A percentile compares a stretch with the other conserved stretches of the same genome.
phyloP scores from a whole-genome alignment of 1,284 basidiomycete species.

The Coriolopsis trogii region DNA sequence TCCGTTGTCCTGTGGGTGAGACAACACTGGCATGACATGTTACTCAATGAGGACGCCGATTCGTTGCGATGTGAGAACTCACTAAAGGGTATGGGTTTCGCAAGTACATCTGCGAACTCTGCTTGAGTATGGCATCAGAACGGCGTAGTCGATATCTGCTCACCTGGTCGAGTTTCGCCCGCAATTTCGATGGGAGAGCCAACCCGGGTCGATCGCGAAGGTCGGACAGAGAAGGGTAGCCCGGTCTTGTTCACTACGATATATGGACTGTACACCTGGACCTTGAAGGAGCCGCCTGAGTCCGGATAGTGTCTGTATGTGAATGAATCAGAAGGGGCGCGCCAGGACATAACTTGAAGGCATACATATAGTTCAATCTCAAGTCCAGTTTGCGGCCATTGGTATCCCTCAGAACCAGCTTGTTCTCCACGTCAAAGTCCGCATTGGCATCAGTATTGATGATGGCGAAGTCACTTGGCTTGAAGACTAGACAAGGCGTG shows the following conservation, averaged over 20 bases:
- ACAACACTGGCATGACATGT: conserved; percentile 72
- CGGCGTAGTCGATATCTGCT: conserved; percentile 2
- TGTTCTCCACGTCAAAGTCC: conserved; percentile 85
- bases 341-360: background rate
- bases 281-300: conserved; percentile 97
- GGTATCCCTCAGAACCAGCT: conserved; percentile 75
- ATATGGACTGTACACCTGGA: conserved; percentile 95
- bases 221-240: conserved; percentile 80
- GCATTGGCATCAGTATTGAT: conserved; percentile 94
- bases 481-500: conserved; percentile 63
- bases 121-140: too few relatives aligned
- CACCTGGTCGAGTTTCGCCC: conserved; percentile 70
- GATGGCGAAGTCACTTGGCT: conserved; percentile 97
- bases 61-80: conserved; percentile 37
- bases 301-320: conserved; percentile 75
- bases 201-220: conserved; percentile 70
- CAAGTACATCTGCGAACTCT: conserved; percentile 51
- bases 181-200: conserved; percentile 83
- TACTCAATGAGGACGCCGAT: background rate
- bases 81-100: conserved; percentile 77
- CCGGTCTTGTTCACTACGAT: conserved; percentile 94
- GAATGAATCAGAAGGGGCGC: too few relatives aligned
- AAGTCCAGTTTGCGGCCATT: conserved; percentile 82
- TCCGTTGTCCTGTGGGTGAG: conserved; percentile 81
- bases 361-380: conserved; percentile 87